phyloP scores from a whole-genome alignment of 2,329 filamentous ascomycete genomes.

The Fusarium tricinctum region DNA sequence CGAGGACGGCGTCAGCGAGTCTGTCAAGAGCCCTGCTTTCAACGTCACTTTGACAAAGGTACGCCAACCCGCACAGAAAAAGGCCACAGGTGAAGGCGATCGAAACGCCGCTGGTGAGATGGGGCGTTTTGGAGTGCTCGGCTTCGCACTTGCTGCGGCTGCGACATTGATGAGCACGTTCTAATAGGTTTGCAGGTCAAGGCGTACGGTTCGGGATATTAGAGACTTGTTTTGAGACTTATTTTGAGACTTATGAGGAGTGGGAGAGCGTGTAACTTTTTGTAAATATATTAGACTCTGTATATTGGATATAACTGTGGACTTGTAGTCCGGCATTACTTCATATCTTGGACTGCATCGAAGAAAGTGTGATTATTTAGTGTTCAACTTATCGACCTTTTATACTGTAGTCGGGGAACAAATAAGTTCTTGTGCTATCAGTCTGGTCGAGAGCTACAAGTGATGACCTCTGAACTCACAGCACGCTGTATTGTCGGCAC shows the following conservation, averaged over 20 bases:
- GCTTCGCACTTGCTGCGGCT: slow-evolving; percentile 11
- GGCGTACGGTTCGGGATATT: background rate
- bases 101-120: slow-evolving; percentile 12
- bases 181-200: slow-evolving; percentile 38
- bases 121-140: slow-evolving; percentile 10
- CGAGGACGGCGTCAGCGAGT: slow-evolving; percentile 22
- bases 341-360: too few species aligned
- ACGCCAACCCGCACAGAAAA: slow-evolving; percentile 41
- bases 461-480: too few species aligned
- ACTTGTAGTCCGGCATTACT: background rate
- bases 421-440: too few species aligned
- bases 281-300: background rate
- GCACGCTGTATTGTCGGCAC: too few species aligned
- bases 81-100: background rate
- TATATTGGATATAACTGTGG: rapidly evolving
- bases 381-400: too few species aligned
- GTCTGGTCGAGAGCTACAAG: too few species aligned
- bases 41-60: slow-evolving; percentile 50
- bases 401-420: too few species aligned
- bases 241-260: too few species aligned
- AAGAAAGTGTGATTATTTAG: too few species aligned
- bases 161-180: slow-evolving; percentile 38
- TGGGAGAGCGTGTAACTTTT: background rate
- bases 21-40: slow-evolving; percentile 47
- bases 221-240: background rate